A percentile compares a stretch with the other conserved stretches of the same genome.
phyloP scores from a whole-genome alignment of 306 rosid genomes.

The Delonix regia region DNA sequence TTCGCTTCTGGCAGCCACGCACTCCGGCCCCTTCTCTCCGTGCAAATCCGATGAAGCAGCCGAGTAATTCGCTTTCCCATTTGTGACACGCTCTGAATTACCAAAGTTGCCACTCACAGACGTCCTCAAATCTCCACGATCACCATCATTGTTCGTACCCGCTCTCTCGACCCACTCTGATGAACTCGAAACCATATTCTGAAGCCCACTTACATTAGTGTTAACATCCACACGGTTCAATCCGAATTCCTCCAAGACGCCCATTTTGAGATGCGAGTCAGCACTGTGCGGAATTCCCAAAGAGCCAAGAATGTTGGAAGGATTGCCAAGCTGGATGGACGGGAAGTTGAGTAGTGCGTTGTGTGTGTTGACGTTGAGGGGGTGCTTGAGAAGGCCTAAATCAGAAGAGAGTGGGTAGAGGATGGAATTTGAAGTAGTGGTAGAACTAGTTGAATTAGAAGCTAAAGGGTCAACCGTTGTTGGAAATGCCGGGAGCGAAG shows the following conservation, averaged over 20 bases:
- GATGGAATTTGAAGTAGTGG: constrained; percentile 29
- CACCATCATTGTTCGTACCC: constrained; percentile 26
- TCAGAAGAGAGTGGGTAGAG: constrained; percentile 40
- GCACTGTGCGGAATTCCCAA: constrained; percentile 34
- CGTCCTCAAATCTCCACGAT: constrained; percentile 39
- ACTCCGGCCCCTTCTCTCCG: constrained; percentile 56
- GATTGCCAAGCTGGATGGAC: constrained; percentile 42
- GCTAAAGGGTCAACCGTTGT: constrained; percentile 38
- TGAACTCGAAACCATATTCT: constrained; percentile 43
- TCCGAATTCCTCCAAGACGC: constrained; percentile 58
- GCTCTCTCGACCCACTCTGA: constrained; percentile 47
- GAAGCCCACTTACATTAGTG: constrained; percentile 31
- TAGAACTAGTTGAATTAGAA: constrained; percentile 35
- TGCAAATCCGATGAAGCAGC: constrained; percentile 58
- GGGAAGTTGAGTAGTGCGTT: constrained; percentile 62
- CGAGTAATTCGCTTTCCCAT: constrained; percentile 46
- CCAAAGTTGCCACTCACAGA: constrained; percentile 45
- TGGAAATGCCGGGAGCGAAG: constrained; percentile 26
- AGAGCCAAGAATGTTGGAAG: constrained; percentile 12
- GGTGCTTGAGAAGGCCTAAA: constrained; percentile 28
- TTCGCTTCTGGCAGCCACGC: constrained; percentile 60
- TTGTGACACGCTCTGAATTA: constrained; percentile 19
- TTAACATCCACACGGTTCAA: constrained; percentile 44
- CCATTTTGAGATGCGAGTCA: constrained; percentile 45
- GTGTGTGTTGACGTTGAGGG: constrained; percentile 46